phyloP scores from a whole-genome alignment of 2,329 filamentous ascomycete genomes.

The Ophiocordyceps camponoti-floridani region DNA sequence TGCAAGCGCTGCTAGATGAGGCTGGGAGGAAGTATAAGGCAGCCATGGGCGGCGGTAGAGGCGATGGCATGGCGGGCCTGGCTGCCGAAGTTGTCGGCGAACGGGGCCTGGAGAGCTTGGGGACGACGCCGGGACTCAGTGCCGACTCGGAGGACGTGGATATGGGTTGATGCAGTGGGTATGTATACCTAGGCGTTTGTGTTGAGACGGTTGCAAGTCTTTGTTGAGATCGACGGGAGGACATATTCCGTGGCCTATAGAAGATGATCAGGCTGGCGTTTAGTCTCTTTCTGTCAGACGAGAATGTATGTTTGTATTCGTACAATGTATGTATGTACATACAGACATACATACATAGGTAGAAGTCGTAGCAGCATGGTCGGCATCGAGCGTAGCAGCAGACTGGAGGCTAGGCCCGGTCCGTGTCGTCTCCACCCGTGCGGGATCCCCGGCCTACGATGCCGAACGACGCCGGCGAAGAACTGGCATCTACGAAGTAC shows the following conservation, averaged over 20 bases:
- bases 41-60: conserved; percentile 16
- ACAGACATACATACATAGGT: no score
- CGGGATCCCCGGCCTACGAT: no score
- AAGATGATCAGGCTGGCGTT: no score
- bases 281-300: no score
- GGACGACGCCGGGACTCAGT: conserved; percentile 10
- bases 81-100: conserved; percentile 10
- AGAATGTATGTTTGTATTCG: no score
- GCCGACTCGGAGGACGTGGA: conserved; percentile 6
- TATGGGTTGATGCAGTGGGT: background rate
- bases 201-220: background rate
- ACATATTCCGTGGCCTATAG: no score
- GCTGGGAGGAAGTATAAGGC: conserved; percentile 48
- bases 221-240: background rate
- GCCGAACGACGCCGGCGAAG: no score
- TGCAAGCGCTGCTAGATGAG: conserved; percentile 65
- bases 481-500: no score
- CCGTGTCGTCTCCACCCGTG: no score
- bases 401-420: no score
- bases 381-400: no score
- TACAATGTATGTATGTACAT: background rate
- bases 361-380: background rate
- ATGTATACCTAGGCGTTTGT: background rate
- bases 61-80: background rate
- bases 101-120: conserved; percentile 18